Evolutionary conservation across 1,284 basidiomycete genomes (phyloP).

Genomic region (Abortiporus biennis): DNA sequence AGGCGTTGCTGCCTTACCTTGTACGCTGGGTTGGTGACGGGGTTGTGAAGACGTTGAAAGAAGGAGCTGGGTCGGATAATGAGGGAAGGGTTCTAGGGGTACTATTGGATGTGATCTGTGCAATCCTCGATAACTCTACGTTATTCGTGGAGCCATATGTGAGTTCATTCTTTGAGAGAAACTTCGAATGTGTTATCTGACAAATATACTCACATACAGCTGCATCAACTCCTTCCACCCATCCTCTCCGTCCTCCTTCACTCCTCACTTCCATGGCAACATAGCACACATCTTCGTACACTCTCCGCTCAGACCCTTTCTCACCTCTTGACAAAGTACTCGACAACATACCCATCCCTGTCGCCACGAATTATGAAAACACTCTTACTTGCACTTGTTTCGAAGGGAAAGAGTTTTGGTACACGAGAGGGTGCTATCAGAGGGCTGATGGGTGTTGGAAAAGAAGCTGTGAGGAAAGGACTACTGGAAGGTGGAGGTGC

Average conservation of each 20-base stretch:
- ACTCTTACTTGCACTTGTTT: slow-evolving; percentile 79
- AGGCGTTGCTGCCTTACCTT: slow-evolving; percentile 92
- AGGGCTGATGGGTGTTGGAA: slow-evolving; percentile 78
- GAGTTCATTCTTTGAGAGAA: slow-evolving; percentile 29
- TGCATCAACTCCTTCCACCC: slow-evolving; percentile 94
- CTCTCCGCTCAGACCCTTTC: slow-evolving; percentile 80
- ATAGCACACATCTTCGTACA: slow-evolving; percentile 60
- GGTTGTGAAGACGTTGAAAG: slow-evolving; percentile 63
- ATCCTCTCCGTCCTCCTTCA: slow-evolving; percentile 89
- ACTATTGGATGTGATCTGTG: slow-evolving; percentile 76
- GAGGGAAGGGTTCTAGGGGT: slow-evolving; percentile 71
- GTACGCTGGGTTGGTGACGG: slow-evolving; percentile 94
- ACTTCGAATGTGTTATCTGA: no score
- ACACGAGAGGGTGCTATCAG: slow-evolving; percentile 84
- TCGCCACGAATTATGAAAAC: slow-evolving; percentile 91
- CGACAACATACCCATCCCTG: slow-evolving; percentile 81
- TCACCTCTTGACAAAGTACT: slow-evolving; percentile 70
- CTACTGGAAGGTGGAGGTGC: slow-evolving; percentile 74
- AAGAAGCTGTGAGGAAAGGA: slow-evolving; percentile 76
- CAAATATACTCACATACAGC: slow-evolving; percentile 35
- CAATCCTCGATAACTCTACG: slow-evolving; percentile 78
- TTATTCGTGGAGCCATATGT: slow-evolving; percentile 98
- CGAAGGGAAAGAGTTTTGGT: slow-evolving; percentile 62
- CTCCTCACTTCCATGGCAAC: slow-evolving; percentile 63
- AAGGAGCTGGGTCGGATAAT: slow-evolving; percentile 50